Evolutionary conservation across 208 protist species (phyloP).

Genomic region (Leishmania arabica): DNA sequence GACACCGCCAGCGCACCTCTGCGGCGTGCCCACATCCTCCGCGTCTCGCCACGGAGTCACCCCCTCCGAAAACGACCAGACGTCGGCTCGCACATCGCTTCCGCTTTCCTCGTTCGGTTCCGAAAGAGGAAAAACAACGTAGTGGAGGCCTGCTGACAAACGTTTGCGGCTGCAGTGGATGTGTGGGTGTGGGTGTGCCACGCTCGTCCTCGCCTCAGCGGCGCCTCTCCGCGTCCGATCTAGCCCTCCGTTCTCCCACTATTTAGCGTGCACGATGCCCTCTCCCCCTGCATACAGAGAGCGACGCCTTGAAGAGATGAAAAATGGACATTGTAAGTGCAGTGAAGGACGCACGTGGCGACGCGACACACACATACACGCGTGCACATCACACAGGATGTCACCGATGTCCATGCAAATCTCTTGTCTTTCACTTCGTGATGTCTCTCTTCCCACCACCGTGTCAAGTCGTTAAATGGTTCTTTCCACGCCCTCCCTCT

Average conservation of each 20-base stretch:
- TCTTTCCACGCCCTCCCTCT: not conserved
- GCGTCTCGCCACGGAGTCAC: not conserved
- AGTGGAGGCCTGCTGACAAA: not conserved
- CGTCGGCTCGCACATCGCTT: not conserved
- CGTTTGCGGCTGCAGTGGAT: not conserved
- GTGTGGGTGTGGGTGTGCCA: too few species aligned
- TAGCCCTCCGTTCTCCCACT: not conserved
- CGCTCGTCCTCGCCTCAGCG: not conserved
- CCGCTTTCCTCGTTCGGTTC: not conserved
- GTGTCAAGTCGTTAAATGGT: conserved; percentile 1
- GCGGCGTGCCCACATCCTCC: conserved; percentile 17
- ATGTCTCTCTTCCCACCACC: not conserved
- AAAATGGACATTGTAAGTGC: not conserved
- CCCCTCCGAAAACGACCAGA: not conserved
- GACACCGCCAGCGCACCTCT: conserved; percentile 38
- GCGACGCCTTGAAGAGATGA: not conserved
- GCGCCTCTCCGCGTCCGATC: not conserved
- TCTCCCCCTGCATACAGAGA: not conserved
- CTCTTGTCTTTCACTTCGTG: not conserved
- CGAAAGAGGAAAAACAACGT: not conserved
- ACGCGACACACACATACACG: not conserved
- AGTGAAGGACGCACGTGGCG: not conserved
- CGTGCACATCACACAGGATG: not conserved
- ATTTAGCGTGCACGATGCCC: not conserved
- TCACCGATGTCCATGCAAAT: not conserved